phyloP scores from a whole-genome alignment of 139 green algal genomes.

The Diplosphaera chodatii region DNA sequence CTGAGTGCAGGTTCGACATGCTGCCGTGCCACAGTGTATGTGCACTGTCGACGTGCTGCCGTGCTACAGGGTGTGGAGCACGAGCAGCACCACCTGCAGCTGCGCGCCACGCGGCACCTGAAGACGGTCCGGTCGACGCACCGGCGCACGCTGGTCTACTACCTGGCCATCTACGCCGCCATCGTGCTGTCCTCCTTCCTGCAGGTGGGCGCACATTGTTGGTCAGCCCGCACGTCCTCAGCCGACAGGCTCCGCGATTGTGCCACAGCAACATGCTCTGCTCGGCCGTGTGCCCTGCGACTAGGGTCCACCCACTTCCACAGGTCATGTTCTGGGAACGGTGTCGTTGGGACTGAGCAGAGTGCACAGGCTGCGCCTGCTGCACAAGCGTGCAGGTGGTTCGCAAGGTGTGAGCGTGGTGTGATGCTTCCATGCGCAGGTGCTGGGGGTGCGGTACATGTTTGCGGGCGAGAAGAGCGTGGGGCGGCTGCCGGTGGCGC shows the following conservation, averaged over 20 bases:
- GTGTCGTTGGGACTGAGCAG: no score
- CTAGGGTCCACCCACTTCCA: no score
- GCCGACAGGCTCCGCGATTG: neutral
- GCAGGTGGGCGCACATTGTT: slow-evolving; percentile 6
- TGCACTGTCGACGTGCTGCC: neutral
- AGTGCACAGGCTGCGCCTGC: no score
- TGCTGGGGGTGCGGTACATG: slow-evolving; percentile 22
- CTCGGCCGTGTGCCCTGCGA: no score
- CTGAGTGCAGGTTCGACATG: no score
- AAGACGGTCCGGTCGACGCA: slow-evolving; percentile 23
- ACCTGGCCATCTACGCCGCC: slow-evolving; percentile 17
- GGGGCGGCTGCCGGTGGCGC: neutral
- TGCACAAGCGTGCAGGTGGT: neutral
- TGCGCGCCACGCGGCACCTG: slow-evolving; percentile 29
- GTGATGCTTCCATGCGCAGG: no score
- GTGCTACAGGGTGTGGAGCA: neutral
- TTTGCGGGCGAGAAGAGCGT: slow-evolving; percentile 13
- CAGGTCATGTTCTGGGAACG: no score
- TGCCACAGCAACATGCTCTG: no score
- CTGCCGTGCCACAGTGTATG: no score
- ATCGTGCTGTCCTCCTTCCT: slow-evolving; percentile 22
- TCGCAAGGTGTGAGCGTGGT: no score
- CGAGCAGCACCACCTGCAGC: slow-evolving; percentile 25
- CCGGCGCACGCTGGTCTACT: slow-evolving; percentile 25
- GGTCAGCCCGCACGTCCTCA: neutral